These are phyloP conservation scores for Penicillium taxi DNA, from an alignment of 495 filamentous ascomycete species.

Conservation along the genomic window DNA sequence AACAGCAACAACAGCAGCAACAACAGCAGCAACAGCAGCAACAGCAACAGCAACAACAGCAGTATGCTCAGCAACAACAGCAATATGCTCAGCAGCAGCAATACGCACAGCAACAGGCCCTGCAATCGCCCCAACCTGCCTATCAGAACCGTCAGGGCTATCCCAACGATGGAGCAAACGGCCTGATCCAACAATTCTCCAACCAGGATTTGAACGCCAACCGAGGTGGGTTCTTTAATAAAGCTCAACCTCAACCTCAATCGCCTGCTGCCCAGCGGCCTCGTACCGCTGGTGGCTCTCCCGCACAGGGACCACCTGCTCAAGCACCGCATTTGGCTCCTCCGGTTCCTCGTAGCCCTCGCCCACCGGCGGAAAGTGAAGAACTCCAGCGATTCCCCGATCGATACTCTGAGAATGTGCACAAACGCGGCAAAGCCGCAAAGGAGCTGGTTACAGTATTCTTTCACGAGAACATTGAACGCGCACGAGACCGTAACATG, in stretches of 20 bases:
- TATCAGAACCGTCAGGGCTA: conserved; percentile 44
- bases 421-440: conserved; percentile 60
- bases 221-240: conserved; percentile 59
- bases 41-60: conserved; percentile 52
- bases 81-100: too few relatives aligned
- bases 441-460: conserved; percentile 69
- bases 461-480: conserved; percentile 92
- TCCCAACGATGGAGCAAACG: conserved; percentile 59
- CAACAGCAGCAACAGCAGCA: conserved; percentile 59
- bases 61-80: conserved; percentile 49
- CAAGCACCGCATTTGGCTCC: conserved; percentile 60
- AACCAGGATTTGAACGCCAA: conserved; percentile 85
- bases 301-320: conserved; percentile 46
- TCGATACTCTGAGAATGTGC: conserved; percentile 70
- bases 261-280: conserved; percentile 69
- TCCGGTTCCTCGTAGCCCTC: conserved; percentile 50
- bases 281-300: conserved; percentile 58
- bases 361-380: conserved; percentile 35
- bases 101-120: conserved; percentile 48
- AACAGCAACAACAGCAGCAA: conserved; percentile 45
- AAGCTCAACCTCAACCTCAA: conserved; percentile 62
- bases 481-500: conserved; percentile 83
- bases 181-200: conserved; percentile 89
- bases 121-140: conserved; percentile 44
- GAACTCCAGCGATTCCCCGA: conserved; percentile 64